These are phyloP conservation scores for Albizia julibrissin DNA, from an alignment of 306 rosid genomes.

Conservation along the genomic window DNA sequence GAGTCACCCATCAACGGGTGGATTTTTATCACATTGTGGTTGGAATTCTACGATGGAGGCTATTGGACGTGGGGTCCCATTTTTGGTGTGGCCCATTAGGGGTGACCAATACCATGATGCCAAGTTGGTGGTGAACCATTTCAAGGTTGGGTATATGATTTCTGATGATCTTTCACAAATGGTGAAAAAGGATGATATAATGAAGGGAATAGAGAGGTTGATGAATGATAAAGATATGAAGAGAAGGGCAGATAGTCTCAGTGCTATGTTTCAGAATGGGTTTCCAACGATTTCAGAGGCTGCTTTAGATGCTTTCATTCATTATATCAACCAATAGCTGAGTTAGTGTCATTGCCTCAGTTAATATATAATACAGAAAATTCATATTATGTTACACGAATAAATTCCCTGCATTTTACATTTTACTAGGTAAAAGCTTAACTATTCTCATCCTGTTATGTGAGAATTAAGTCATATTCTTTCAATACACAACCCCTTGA, in stretches of 20 bases:
- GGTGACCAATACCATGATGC: constrained; percentile 62
- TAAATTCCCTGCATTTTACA: neutral
- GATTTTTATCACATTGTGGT: constrained; percentile 70
- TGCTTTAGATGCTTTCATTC: constrained; percentile 51
- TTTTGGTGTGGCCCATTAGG: constrained; percentile 68
- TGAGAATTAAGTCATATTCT: too few species aligned
- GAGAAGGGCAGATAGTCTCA: constrained; percentile 28
- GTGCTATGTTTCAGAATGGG: constrained; percentile 46
- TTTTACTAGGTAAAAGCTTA: neutral
- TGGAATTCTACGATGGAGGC: constrained; percentile 79
- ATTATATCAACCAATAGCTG: neutral
- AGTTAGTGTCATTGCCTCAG: neutral
- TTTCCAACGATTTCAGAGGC: constrained; percentile 50
- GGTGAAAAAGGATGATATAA: constrained; percentile 43
- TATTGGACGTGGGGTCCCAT: constrained; percentile 61
- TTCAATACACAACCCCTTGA: too few species aligned
- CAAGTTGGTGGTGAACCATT: constrained; percentile 48
- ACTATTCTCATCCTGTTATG: neutral
- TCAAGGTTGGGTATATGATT: constrained; percentile 50
- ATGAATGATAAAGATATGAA: constrained; percentile 47
- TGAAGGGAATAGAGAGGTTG: constrained; percentile 49
- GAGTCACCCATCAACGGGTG: constrained; percentile 73
- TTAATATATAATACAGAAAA: neutral
- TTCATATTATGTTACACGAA: neutral
- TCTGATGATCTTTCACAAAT: constrained; percentile 32